A percentile compares a stretch with the other conserved stretches of the same genome.
phyloP scores from a whole-genome alignment of 73 alveolate species.

The Urostyla sp. region DNA sequence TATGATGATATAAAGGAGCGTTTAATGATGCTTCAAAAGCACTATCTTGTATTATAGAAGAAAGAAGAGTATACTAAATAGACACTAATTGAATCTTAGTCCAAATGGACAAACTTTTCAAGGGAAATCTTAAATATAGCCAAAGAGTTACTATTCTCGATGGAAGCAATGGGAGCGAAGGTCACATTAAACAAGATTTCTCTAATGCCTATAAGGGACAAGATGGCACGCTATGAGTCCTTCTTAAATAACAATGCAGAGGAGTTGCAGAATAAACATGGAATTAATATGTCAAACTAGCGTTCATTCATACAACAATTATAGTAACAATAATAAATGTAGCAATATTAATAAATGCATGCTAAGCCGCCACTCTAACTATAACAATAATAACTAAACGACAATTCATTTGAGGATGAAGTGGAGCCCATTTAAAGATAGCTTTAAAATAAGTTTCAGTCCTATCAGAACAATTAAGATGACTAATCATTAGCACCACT shows the following conservation, averaged over 20 bases:
- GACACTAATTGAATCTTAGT: conserved; percentile 79
- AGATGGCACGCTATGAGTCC: conserved; percentile 65
- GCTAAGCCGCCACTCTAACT: not conserved
- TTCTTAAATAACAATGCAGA: conserved; percentile 57
- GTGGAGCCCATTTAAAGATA: conserved; percentile 26
- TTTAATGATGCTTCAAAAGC: conserved; percentile 57
- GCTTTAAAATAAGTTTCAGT: not conserved
- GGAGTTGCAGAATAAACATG: conserved; percentile 53
- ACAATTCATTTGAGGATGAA: conserved; percentile 42
- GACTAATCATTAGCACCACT: conserved; percentile 59
- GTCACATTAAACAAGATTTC: conserved; percentile 19
- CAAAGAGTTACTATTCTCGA: conserved; percentile 63
- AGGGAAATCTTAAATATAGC: conserved; percentile 80
- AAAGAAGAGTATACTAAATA: conserved; percentile 75
- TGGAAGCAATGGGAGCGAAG: conserved; percentile 79
- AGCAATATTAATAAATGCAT: not conserved
- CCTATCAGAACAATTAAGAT: conserved; percentile 15
- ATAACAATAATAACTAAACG: not conserved
- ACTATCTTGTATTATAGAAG: conserved; percentile 58
- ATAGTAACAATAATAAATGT: conserved; percentile 17
- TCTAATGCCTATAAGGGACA: conserved; percentile 45
- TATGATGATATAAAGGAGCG: conserved; percentile 72
- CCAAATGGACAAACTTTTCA: conserved; percentile 81
- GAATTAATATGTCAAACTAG: conserved; percentile 32
- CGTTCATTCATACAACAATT: not conserved